Conservation (phyloP, 2,329 filamentous ascomycete genomes). For the Apiospora saccharicola region DNA sequence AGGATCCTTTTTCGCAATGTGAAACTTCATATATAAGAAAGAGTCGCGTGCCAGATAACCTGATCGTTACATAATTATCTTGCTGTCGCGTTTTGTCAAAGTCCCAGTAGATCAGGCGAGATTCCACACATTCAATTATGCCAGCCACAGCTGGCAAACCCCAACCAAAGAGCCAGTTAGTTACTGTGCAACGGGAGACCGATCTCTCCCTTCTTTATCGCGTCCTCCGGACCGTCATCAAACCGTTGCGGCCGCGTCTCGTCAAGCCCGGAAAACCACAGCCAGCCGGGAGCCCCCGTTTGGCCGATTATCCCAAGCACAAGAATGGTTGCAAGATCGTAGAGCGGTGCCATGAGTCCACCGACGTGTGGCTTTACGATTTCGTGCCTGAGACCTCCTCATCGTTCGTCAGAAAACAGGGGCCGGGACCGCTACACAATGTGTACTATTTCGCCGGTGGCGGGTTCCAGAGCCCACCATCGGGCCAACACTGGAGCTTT, state of each 20-base stretch:
- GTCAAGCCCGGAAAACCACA: constrained; percentile 27
- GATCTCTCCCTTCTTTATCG: constrained; percentile 34
- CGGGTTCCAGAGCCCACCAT: constrained; percentile 61
- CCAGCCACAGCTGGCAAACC: not conserved
- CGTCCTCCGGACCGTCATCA: constrained; percentile 30
- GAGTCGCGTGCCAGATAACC: not conserved
- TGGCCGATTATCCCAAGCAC: constrained; percentile 26
- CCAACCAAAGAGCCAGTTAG: constrained; percentile 11
- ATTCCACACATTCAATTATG: not conserved
- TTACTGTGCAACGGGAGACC: constrained; percentile 28
- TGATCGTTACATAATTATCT: constrained; percentile 1
- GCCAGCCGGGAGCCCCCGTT: constrained; percentile 31
- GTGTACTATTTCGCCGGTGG: constrained; percentile 65
- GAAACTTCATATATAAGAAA: constrained; percentile 4
- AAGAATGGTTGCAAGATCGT: constrained; percentile 27
- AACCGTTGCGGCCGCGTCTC: constrained; percentile 32
- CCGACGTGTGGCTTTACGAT: constrained; percentile 32
- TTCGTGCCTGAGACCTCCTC: constrained; percentile 25
- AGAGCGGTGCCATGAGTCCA: constrained; percentile 28
- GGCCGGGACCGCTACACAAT: not conserved
- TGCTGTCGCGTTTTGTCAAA: not conserved
- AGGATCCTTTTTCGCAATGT: not conserved
- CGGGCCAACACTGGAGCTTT: constrained; percentile 59
- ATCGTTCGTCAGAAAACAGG: constrained; percentile 32
- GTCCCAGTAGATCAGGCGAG: not conserved